Evolutionary conservation across 179 eudicot genomes (phyloP).

Genomic region (Silene noctiflora): DNA sequence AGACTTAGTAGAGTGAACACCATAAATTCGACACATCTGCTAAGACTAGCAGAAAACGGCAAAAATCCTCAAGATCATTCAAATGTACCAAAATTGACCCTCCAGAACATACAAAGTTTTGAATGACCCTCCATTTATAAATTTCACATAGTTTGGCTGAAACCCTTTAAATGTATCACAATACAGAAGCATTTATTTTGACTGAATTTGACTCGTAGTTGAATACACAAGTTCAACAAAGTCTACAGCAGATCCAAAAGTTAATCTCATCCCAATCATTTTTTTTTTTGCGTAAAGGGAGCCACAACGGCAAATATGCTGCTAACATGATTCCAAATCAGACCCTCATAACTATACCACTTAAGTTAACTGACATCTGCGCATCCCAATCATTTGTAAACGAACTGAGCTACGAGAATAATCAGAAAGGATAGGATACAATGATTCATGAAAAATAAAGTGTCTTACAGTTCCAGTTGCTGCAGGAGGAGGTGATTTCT

Average conservation of each 20-base stretch:
- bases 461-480: slow-evolving; percentile 50
- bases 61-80: not conserved
- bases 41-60: not conserved
- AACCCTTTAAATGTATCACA: not conserved
- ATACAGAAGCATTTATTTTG: too few species aligned
- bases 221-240: not conserved
- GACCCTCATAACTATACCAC: too few species aligned
- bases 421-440: not conserved
- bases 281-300: too few species aligned
- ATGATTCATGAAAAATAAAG: slow-evolving; percentile 4
- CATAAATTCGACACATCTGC: not conserved
- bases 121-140: too few species aligned
- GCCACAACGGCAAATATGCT: too few species aligned
- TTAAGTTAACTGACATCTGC: too few species aligned
- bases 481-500: slow-evolving; percentile 58
- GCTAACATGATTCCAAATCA: too few species aligned
- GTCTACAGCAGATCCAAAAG: not conserved
- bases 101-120: not conserved
- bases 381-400: not conserved
- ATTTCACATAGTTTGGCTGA: too few species aligned
- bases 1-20: slow-evolving; percentile 1
- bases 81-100: not conserved
- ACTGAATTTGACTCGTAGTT: too few species aligned
- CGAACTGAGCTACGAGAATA: not conserved
- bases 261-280: too few species aligned